Conservation (phyloP, 2,329 filamentous ascomycete genomes). For the Xylariomycetidae sp. region DNA sequence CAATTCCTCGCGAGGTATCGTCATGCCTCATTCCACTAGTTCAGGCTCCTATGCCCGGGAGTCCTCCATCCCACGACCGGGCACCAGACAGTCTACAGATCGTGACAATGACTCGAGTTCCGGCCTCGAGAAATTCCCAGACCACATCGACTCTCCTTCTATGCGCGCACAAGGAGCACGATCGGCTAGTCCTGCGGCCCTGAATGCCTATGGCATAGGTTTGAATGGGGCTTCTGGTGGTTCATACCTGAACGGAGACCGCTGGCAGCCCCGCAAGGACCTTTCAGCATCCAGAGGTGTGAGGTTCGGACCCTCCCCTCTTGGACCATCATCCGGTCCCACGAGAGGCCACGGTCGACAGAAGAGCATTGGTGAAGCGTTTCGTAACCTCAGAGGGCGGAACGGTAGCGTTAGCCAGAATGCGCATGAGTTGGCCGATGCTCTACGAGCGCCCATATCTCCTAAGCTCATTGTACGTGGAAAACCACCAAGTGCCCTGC, state of each 20-base stretch:
- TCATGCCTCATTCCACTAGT: slow-evolving; percentile 29
- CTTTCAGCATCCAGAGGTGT: slow-evolving; percentile 21
- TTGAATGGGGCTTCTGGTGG: slow-evolving; percentile 18
- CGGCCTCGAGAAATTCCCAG: slow-evolving; percentile 30
- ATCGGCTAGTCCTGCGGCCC: slow-evolving; percentile 21
- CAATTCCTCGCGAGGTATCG: slow-evolving; percentile 7
- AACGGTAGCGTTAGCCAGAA: slow-evolving; percentile 87
- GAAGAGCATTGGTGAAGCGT: slow-evolving; percentile 86
- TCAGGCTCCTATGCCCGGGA: slow-evolving; percentile 27
- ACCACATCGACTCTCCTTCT: slow-evolving; percentile 28
- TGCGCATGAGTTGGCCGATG: slow-evolving; percentile 88
- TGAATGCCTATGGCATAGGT: slow-evolving; percentile 27
- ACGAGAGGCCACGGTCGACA: slow-evolving; percentile 45
- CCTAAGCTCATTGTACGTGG: slow-evolving; percentile 74
- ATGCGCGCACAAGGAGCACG: slow-evolving; percentile 24
- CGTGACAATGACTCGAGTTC: slow-evolving; percentile 20
- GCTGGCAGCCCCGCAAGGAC: slow-evolving; percentile 26
- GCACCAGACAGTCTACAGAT: slow-evolving; percentile 15
- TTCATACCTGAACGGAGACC: slow-evolving; percentile 23
- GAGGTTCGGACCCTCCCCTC: slow-evolving; percentile 20
- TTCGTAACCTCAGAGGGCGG: slow-evolving; percentile 73
- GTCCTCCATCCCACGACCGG: slow-evolving; percentile 25
- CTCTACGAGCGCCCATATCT: slow-evolving; percentile 84
- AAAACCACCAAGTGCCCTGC: slow-evolving; percentile 13
- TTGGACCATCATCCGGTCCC: slow-evolving; percentile 20